These are phyloP conservation scores for Amanita exitialis DNA, from an alignment of 768 basidiomycete genomes.

Conservation along the genomic window DNA sequence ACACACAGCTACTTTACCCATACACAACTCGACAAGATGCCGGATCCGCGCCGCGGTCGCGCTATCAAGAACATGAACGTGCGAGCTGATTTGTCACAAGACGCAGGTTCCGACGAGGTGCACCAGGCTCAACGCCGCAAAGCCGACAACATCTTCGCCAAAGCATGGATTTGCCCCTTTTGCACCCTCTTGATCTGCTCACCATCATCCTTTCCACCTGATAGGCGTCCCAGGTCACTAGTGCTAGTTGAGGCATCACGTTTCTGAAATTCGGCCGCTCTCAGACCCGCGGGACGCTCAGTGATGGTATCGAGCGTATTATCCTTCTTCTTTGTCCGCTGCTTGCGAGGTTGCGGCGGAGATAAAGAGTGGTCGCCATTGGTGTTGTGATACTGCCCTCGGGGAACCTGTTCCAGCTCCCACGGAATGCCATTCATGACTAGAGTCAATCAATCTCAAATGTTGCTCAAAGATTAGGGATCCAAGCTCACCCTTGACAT, in stretches of 20 bases:
- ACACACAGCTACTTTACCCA: conserved; percentile 31
- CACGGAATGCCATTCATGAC: conserved; percentile 74
- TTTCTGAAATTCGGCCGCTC: conserved; percentile 37
- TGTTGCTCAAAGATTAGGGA: conserved; percentile 6
- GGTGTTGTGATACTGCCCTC: conserved; percentile 51
- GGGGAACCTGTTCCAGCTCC: conserved; percentile 62
- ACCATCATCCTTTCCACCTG: conserved; percentile 30
- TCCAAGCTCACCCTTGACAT: conserved; percentile 67
- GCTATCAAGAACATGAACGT: conserved; percentile 5
- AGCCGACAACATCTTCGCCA: conserved; percentile 88
- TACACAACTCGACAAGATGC: conserved; percentile 36
- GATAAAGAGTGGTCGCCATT: conserved; percentile 54
- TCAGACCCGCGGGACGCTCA: conserved; percentile 44
- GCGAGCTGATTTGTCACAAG: neutral
- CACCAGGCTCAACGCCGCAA: conserved; percentile 44
- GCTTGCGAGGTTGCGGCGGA: conserved; percentile 46
- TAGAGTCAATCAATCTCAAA: conserved; percentile 18
- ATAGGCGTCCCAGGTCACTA: conserved; percentile 46
- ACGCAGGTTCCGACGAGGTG: neutral
- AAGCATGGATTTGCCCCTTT: conserved; percentile 81
- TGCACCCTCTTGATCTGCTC: conserved; percentile 66
- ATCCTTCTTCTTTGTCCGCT: conserved; percentile 62
- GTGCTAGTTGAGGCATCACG: conserved; percentile 68
- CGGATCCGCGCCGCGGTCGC: conserved; percentile 22
- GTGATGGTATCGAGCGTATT: conserved; percentile 63